These are phyloP conservation scores for Auricularia auricula-judae DNA, from an alignment of 768 basidiomycete genomes.

Conservation along the genomic window DNA sequence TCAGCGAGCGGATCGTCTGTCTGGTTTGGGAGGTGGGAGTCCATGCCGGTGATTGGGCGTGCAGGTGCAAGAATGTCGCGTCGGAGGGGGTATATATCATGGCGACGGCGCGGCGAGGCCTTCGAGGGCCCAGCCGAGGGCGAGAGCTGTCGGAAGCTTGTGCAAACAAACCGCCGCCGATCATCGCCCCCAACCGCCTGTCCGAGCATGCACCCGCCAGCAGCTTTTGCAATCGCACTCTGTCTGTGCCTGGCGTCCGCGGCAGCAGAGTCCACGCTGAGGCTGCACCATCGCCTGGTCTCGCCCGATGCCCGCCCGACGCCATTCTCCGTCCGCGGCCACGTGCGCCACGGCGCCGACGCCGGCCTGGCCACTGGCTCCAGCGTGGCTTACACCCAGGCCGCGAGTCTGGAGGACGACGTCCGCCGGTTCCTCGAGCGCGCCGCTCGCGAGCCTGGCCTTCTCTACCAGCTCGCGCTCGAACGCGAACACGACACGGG, in stretches of 20 bases:
- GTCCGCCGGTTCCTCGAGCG: constrained; percentile 14
- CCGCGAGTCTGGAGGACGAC: not conserved
- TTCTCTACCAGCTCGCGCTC: constrained; percentile 66
- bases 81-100: constrained; percentile 1
- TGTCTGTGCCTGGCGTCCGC: too few relatives aligned
- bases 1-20: constrained; percentile 18
- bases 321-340: not conserved
- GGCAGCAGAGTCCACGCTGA: not conserved
- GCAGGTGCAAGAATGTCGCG: constrained; percentile 1
- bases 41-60: constrained; percentile 7
- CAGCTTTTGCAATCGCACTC: too few relatives aligned
- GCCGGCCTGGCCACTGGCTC: not conserved
- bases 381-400: not conserved
- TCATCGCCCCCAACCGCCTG: too few relatives aligned
- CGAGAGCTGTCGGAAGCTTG: not conserved
- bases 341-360: not conserved
- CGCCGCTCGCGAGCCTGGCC: constrained; percentile 17
- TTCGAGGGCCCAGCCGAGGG: constrained; percentile 8
- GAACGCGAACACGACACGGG: constrained; percentile 33
- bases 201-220: too few relatives aligned
- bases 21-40: constrained; percentile 17
- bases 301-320: not conserved
- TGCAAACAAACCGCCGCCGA: too few relatives aligned
- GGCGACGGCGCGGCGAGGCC: constrained; percentile 18
- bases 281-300: not conserved